Evolutionary conservation across 345 rosid genomes (phyloP).

Genomic region (Lepidium sativum): DNA sequence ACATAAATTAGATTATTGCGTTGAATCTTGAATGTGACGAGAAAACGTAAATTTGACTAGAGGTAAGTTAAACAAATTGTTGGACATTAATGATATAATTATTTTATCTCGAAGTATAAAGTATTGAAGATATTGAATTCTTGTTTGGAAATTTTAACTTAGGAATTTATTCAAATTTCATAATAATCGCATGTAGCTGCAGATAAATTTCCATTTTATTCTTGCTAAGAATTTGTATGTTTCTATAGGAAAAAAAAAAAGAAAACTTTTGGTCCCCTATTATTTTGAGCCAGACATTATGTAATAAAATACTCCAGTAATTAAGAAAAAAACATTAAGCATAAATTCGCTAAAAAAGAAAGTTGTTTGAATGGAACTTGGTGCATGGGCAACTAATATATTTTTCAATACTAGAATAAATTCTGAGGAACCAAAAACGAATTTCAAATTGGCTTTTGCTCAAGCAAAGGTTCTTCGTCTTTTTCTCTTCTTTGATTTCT

Average conservation of each 20-base stretch:
- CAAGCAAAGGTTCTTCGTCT: background rate
- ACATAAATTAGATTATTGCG: background rate
- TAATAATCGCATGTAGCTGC: background rate
- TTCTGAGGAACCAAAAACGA: background rate
- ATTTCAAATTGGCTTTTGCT: background rate
- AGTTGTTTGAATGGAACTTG: constrained; percentile 16
- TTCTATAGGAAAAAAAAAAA: too few relatives aligned
- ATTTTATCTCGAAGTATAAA: background rate
- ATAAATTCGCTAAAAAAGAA: constrained; percentile 17
- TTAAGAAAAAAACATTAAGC: background rate
- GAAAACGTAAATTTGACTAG: background rate
- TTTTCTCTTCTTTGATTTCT: background rate
- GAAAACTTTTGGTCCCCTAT: background rate
- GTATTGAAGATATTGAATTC: background rate
- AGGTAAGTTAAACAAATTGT: background rate
- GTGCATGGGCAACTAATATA: constrained; percentile 19
- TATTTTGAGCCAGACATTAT: background rate
- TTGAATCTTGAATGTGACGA: constrained; percentile 12
- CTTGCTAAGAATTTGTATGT: too few relatives aligned
- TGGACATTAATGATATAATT: background rate
- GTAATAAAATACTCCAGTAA: background rate
- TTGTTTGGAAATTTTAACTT: background rate
- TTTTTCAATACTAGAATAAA: constrained; percentile 10
- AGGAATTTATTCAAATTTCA: background rate
- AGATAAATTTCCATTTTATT: too few relatives aligned